Base-by-base conservation (phyloP, 2,329 filamentous ascomycete species). In the Exophiala alcalophila region DNA sequence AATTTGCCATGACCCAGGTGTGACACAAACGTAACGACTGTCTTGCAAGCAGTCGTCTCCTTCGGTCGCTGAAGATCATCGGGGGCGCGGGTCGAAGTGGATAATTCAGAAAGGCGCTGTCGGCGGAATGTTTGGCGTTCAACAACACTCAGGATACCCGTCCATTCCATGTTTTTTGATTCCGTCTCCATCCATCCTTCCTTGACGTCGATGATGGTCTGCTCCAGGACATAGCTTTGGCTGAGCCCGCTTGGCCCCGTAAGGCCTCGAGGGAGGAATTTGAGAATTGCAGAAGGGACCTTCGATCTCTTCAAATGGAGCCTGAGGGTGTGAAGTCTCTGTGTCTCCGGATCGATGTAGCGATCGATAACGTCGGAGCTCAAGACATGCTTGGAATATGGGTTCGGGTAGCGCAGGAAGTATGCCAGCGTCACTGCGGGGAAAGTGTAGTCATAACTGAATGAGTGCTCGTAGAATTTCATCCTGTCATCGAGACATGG, bases 321-420 rank as follows among this genome's bases (percentile, higher is more conserved):
- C 18, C 80, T 72, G 9, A 74, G 71, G 10, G 80, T 83, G 36
- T 78, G 78, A 18, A 83, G 68, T 27, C 74, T 74, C 50, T 79
- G 70, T 2, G 76, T 80, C 18, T 65, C 64, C 2, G 78, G 72
- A 56, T 83, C 79, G 61, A 78, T 77, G 63, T 72, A 69, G 41
- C 79, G 77, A 49, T 77, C 72, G 60, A 83, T 81, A 60, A 80
- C 79, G 66, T 83, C 80, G 56, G 78, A 81, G 36, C 76, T 79
- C 53, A 81, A 68, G 53, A 83, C 80, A 68, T 83, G 80, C 45
- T 71, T 75, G 36, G 74, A 76, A 65, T 81, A 82, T 19, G 80
- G 80, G 56, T 83, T 83, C 1, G 80, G 80, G 57, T 83, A 83
- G 56, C 80, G 80, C 40, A 83, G 74, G 65, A 82, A 83, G 67